These are phyloP conservation scores for Saturnispora saitoi DNA, from an alignment of 805 yeast species.

Conservation along the genomic window DNA sequence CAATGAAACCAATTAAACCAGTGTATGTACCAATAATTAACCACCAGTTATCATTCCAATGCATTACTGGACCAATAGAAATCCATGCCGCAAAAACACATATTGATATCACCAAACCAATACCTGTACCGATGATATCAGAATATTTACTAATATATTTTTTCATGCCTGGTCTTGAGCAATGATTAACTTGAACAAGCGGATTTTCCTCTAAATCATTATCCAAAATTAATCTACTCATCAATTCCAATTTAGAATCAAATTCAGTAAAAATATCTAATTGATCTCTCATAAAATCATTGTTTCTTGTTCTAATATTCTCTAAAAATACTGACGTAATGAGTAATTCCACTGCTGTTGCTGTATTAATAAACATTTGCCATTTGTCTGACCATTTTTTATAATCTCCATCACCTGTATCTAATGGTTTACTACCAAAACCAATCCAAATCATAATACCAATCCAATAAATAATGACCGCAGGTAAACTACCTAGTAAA, in stretches of 20 bases:
- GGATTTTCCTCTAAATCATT: constrained; percentile 19
- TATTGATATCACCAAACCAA: constrained; percentile 30
- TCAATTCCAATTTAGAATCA: constrained; percentile 26
- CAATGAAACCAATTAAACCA: constrained; percentile 36
- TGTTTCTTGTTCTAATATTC: constrained; percentile 33
- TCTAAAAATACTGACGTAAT: constrained; percentile 32
- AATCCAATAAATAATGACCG: constrained; percentile 30
- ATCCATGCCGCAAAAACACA: constrained; percentile 32
- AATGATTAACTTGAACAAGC: constrained; percentile 23
- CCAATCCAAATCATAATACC: constrained; percentile 33
- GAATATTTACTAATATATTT: constrained; percentile 28
- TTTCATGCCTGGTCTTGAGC: constrained; percentile 12
- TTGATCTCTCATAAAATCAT: constrained; percentile 22
- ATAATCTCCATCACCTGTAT: constrained; percentile 8
- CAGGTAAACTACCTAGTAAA: constrained; percentile 27
- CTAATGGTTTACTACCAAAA: constrained; percentile 26
- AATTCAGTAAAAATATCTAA: constrained; percentile 16
- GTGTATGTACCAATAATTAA: constrained; percentile 39
- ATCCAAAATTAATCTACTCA: neutral
- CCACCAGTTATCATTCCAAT: constrained; percentile 36
- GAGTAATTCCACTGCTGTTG: constrained; percentile 30
- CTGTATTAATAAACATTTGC: constrained; percentile 37
- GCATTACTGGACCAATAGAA: constrained; percentile 30
- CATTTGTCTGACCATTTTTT: constrained; percentile 28
- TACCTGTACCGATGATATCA: constrained; percentile 35